These are phyloP conservation scores for Chrysophaeum taylorii DNA, from an alignment of 352 stramenopile species.

Conservation along the genomic window DNA sequence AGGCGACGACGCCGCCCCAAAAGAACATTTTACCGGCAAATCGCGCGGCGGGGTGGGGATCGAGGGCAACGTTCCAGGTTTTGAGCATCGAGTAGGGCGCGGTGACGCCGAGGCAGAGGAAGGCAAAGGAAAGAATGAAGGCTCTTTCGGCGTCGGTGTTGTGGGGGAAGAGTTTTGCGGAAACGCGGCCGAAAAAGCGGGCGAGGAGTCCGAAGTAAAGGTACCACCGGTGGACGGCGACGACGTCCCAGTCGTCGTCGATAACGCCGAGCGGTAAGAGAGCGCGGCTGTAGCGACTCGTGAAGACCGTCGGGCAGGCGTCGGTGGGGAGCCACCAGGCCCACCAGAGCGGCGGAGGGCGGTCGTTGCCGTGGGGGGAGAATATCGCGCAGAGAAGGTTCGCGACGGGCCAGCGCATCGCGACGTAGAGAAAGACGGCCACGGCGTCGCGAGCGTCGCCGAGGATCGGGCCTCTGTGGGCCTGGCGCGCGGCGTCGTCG, in stretches of 20 bases:
- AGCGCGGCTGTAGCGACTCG: not conserved
- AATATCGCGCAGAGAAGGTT: not conserved
- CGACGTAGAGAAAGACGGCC: not conserved
- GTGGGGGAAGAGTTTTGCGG: no score
- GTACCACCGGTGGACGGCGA: not conserved
- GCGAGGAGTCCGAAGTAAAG: not conserved
- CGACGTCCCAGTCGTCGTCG: not conserved
- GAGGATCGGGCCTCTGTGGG: not conserved
- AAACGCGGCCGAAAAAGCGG: not conserved
- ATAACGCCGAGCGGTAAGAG: not conserved
- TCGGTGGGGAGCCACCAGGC: no score
- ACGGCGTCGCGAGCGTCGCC: not conserved
- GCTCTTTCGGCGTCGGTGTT: no score
- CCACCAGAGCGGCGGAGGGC: no score
- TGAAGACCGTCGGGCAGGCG: not conserved
- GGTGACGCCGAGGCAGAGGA: not conserved
- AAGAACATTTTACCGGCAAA: not conserved
- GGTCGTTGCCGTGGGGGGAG: no score
- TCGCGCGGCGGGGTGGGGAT: not conserved
- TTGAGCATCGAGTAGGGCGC: not conserved
- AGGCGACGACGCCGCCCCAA: constrained; percentile 2
- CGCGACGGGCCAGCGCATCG: not conserved
- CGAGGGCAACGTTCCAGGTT: not conserved
- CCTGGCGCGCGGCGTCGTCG: not conserved
- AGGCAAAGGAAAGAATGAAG: not conserved